Conservation (phyloP, 176 grass and related monocot genomes). For the sorghum (Sorghum bicolor) region Sorghum_bicolor_NCBIv3 NC_012870.2:2001-2500, state of each 20-base stretch:
- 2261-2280: conserved; percentile 53
- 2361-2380: conserved; percentile 35
- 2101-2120: conserved; percentile 42
- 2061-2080: conserved; percentile 53
- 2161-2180: conserved; percentile 12
- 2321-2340: conserved; percentile 24
- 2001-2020: conserved; percentile 1
- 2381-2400: conserved; percentile 18
- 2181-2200: conserved; percentile 1
- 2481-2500: conserved; percentile 38
- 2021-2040: conserved; percentile 12
- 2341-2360: conserved; percentile 67
- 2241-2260: conserved; percentile 57
- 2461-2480: conserved; percentile 45
- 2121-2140: conserved; percentile 55
- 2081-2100: conserved; percentile 33
- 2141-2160: conserved; percentile 45
- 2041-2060: conserved; percentile 18
- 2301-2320: conserved; percentile 32
- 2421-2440: conserved; percentile 10
- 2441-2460: conserved; percentile 13
- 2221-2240: conserved; percentile 46
- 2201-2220: conserved; percentile 12
- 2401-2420: conserved; percentile 1
- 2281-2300: conserved; percentile 36